A percentile compares a stretch with the other conserved stretches of the same genome.
phyloP scores from a whole-genome alignment of 331 rosid genomes.

The Quercus tomentella region DNA sequence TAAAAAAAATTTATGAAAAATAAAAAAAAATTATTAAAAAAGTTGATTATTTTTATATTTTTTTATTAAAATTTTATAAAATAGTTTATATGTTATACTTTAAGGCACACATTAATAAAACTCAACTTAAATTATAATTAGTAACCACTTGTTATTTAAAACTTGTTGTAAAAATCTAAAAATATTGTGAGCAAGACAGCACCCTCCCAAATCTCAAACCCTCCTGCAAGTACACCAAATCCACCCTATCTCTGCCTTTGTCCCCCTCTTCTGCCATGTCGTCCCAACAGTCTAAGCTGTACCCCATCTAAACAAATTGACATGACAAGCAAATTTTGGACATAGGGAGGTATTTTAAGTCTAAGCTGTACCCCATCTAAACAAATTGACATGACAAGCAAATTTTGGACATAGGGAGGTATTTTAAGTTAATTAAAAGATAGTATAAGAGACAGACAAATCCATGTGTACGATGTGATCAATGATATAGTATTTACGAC shows the following conservation, averaged over 20 bases:
- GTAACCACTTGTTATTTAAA: fast-evolving
- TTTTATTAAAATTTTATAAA: fast-evolving
- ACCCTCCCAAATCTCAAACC: not conserved
- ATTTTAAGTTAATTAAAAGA: too few relatives aligned
- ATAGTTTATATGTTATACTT: too few relatives aligned
- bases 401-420: not conserved
- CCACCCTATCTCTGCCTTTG: constrained; percentile 25
- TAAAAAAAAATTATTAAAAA: fast-evolving
- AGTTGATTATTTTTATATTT: too few relatives aligned
- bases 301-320: not conserved
- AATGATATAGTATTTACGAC: too few relatives aligned
- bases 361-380: constrained; percentile 18
- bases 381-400: not conserved
- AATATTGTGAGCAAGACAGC: too few relatives aligned
- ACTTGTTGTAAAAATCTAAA: too few relatives aligned
- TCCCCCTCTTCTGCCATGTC: constrained; percentile 27
- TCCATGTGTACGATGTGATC: not conserved
- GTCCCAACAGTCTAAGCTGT: constrained; percentile 36
- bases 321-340: not conserved
- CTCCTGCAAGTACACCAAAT: constrained; percentile 18
- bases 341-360: too few relatives aligned
- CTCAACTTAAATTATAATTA: fast-evolving
- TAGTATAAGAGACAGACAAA: not conserved
- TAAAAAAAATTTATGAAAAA: fast-evolving
- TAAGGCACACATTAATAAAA: too few relatives aligned